A percentile compares a stretch with the other conserved stretches of the same genome.
These are phyloP conservation scores for Hyphopichia khmerensis DNA, from an alignment of 1,139 yeast genomes.

Conservation along the genomic window DNA sequence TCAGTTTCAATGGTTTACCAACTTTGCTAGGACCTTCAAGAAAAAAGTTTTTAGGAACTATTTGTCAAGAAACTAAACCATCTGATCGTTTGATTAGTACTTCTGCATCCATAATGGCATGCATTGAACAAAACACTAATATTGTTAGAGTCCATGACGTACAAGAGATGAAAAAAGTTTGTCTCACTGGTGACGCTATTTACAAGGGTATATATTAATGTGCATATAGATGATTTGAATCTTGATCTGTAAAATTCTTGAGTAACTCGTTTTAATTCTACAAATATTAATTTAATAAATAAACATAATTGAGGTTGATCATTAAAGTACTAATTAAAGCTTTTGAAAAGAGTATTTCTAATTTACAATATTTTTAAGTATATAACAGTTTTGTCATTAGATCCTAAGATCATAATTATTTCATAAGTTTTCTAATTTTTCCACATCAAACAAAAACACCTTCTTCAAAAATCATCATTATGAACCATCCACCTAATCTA, in stretches of 20 bases:
- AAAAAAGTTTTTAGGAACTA: slow-evolving; percentile 77
- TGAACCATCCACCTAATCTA: neutral
- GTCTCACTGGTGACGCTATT: slow-evolving; percentile 74
- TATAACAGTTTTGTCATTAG: neutral
- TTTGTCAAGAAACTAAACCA: slow-evolving; percentile 53
- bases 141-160: slow-evolving; percentile 91
- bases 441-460: neutral
- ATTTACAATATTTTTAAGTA: neutral
- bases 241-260: slow-evolving; percentile 43
- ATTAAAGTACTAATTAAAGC: neutral
- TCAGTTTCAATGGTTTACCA: slow-evolving; percentile 55
- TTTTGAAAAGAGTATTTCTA: neutral
- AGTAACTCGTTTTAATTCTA: no score
- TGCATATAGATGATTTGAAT: slow-evolving; percentile 72
- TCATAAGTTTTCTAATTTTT: neutral
- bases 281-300: neutral
- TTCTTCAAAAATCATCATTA: neutral
- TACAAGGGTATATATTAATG: slow-evolving; percentile 45
- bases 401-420: neutral
- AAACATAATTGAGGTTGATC: neutral
- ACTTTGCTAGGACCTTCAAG: slow-evolving; percentile 84
- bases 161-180: slow-evolving; percentile 60
- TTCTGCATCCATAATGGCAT: slow-evolving; percentile 70
- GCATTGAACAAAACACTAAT: slow-evolving; percentile 73
- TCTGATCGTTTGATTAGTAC: slow-evolving; percentile 71